These are phyloP conservation scores for Malus orientalis DNA, from an alignment of 306 rosid genomes.

Conservation along the genomic window DNA sequence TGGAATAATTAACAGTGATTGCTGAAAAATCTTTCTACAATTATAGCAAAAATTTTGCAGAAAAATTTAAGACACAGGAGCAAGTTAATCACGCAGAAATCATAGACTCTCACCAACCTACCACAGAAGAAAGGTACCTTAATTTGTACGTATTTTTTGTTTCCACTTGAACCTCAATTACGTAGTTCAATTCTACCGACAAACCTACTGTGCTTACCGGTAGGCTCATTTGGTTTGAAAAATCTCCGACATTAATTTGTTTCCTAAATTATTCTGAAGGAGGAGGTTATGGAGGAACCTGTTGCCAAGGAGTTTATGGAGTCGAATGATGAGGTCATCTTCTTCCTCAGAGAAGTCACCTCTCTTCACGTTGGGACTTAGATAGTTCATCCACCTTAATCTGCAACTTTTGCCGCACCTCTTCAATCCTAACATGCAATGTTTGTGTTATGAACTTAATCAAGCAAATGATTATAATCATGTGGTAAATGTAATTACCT, in stretches of 20 bases:
- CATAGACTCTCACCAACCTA: neutral
- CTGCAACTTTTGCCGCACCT: conserved; percentile 62
- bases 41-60: neutral
- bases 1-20: neutral
- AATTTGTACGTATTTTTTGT: no score
- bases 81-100: neutral
- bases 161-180: neutral
- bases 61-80: neutral
- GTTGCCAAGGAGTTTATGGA: conserved; percentile 57
- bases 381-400: conserved; percentile 57
- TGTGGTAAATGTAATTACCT: conserved; percentile 12
- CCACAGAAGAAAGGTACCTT: neutral
- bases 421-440: conserved; percentile 34
- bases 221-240: neutral
- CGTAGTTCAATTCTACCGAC: neutral
- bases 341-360: conserved; percentile 55
- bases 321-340: conserved; percentile 54
- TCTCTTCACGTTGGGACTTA: conserved; percentile 45
- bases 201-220: neutral
- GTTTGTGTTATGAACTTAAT: neutral
- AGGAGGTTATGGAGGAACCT: conserved; percentile 15
- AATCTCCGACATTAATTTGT: neutral
- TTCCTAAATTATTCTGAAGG: neutral
- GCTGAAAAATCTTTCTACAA: neutral
- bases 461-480: neutral